Evolutionary conservation across 441 rosid species (phyloP), one percentile per base, ranked within the genome.

Genomic region (Erysimum pusillum): DNA sequence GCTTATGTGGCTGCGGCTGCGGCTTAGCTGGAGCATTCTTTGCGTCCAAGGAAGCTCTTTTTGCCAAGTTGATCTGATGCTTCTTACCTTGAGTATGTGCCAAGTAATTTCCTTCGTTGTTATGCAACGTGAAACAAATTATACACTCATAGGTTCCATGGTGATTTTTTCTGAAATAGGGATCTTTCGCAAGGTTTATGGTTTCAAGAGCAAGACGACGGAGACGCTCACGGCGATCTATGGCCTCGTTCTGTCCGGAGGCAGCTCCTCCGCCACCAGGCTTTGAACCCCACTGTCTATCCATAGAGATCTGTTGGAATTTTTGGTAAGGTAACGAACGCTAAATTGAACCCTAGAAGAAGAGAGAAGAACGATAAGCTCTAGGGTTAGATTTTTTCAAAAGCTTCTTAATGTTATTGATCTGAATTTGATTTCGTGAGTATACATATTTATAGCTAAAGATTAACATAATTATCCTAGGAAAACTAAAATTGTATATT

Each of bases 221-320:
- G 69, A 94, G 99, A 20, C 98, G 93, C 82, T 94, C 99, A 0
- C 99, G 96, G 36, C 98, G 94, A 84, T 94, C 98, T 74, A 91
- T 90, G 39, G 97, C 99, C 67, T 92, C 98, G 71, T 90, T 88
- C 79, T 91, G 96, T 42, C 94, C 88, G 61, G 98, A 87, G 83
- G 97, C 96, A 59, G 97, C 97, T 69, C 97, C 99, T 46, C 99
- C 98, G 65, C 97, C 89, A 6, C 99, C 94, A 4, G 98, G 99
- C 86, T 94, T 94, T 66, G 98, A 94, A n/a, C 99, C 99, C 93
- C 96, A 91, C 0, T 89, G 97, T 76, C 97, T 85, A 67, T 92
- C 94, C 97, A 92, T 94, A 45, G 17, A 74, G 14, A 1, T 34
- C 36, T 34, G 36, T 34, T 6, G 36, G 36, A 34, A 34, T 34